Percentiles rank a stretch among this genome's conserved stretches.
Conservation (phyloP, 129 eudicot species). For the Flaveria ramosissima region DNA sequence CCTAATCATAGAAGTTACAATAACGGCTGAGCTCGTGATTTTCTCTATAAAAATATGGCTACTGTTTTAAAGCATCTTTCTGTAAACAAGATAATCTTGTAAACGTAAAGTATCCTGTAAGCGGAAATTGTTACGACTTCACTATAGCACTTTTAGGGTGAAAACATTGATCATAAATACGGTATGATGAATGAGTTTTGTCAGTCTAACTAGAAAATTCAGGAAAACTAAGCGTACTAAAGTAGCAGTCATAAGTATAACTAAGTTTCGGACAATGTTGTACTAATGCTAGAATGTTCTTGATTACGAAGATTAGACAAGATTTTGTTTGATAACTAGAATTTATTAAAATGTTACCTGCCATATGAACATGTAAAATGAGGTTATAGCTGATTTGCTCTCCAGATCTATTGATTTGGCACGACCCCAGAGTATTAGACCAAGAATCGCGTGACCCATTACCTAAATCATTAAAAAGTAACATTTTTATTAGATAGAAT, state of each 20-base stretch:
- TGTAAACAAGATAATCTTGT: too few species aligned
- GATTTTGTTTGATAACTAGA: neutral
- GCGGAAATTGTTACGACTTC: neutral
- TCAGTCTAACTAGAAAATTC: neutral
- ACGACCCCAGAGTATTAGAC: conserved; percentile 71
- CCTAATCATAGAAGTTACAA: too few species aligned
- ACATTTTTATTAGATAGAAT: neutral
- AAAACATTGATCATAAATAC: neutral
- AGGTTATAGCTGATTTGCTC: conserved; percentile 82
- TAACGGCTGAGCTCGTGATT: too few species aligned
- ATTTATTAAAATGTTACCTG: conserved; percentile 53
- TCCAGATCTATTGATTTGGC: conserved; percentile 78
- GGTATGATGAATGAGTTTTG: neutral
- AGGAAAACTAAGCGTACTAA: neutral
- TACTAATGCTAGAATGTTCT: neutral
- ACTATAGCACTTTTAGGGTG: neutral
- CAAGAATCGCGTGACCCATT: conserved; percentile 67
- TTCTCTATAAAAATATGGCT: too few species aligned
- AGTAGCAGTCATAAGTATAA: too few species aligned
- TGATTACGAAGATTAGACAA: conserved; percentile 3
- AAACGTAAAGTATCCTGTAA: neutral
- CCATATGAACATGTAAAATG: conserved; percentile 99
- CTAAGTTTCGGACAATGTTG: neutral
- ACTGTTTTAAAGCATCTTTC: too few species aligned
- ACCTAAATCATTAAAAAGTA: conserved; percentile 45